phyloP scores from a whole-genome alignment of 495 filamentous ascomycete genomes.

The Immersiella caudata region DNA sequence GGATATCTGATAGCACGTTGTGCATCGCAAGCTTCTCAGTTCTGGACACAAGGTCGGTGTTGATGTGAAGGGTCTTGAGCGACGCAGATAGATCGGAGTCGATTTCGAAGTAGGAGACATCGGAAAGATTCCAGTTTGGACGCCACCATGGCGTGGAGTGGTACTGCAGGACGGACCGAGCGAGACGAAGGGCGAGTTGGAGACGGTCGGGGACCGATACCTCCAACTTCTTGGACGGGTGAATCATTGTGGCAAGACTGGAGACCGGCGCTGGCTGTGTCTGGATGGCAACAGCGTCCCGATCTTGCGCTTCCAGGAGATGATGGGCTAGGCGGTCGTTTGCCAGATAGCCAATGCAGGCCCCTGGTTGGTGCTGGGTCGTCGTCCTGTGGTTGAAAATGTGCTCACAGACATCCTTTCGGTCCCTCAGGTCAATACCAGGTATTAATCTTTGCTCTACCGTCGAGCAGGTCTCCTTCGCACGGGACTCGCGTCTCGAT shows the following conservation, averaged over 20 bases:
- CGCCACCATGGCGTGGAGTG: slow-evolving; percentile 18
- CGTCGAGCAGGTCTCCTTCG: not conserved
- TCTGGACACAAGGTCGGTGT: not conserved
- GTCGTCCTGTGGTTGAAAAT: slow-evolving; percentile 3
- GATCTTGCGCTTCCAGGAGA: not conserved
- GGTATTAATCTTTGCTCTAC: not conserved
- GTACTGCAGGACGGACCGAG: slow-evolving; percentile 11
- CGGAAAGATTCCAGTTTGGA: slow-evolving; percentile 13
- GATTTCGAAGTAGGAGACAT: slow-evolving; percentile 18
- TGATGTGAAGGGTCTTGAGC: slow-evolving; percentile 12
- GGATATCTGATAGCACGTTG: not conserved
- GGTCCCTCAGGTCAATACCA: not conserved
- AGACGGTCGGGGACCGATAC: slow-evolving; percentile 10
- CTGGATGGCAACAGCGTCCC: slow-evolving; percentile 13
- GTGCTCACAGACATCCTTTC: slow-evolving; percentile 10
- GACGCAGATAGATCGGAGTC: slow-evolving; percentile 10
- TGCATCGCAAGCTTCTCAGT: not conserved
- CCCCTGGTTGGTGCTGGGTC: not conserved
- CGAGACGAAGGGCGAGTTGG: slow-evolving; percentile 4
- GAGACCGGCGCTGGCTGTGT: not conserved
- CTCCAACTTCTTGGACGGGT: not conserved
- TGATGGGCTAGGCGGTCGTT: slow-evolving; percentile 1
- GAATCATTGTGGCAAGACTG: slow-evolving; percentile 1
- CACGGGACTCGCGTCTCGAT: not conserved
- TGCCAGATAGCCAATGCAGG: slow-evolving; percentile 15